phyloP scores from a whole-genome alignment of 305 asterid genomes.

The Fraxinus latifolia region DNA sequence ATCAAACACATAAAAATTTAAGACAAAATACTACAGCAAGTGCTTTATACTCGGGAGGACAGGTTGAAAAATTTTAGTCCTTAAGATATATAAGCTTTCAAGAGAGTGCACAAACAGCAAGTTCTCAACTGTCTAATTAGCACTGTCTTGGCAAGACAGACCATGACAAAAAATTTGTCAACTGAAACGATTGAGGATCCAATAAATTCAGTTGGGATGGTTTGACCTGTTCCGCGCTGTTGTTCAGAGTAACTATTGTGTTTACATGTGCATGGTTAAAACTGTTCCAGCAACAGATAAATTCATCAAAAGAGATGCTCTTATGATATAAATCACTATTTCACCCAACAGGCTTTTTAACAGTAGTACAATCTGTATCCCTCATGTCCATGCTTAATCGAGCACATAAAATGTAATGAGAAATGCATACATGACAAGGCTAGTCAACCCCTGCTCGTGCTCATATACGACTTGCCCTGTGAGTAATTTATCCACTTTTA shows the following conservation, averaged over 20 bases:
- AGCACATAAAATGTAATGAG: neutral
- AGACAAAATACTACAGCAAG: neutral
- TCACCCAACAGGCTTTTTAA: neutral
- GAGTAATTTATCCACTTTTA: neutral
- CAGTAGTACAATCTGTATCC: neutral
- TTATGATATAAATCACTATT: neutral
- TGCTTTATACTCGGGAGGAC: constrained; percentile 3
- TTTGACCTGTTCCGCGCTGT: neutral
- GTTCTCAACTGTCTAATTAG: neutral
- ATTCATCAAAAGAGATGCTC: neutral
- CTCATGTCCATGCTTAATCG: neutral
- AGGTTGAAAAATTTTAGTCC: neutral
- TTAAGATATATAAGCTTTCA: neutral
- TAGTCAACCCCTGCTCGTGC: neutral
- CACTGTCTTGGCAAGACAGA: neutral
- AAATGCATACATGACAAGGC: neutral
- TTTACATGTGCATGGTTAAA: neutral
- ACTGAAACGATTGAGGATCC: neutral
- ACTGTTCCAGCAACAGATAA: neutral
- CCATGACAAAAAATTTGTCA: neutral
- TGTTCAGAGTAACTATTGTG: neutral
- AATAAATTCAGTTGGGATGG: neutral
- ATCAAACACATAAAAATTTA: neutral
- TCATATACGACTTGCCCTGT: neutral
- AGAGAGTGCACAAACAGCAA: constrained; percentile 1